Percentiles rank a stretch among this genome's conserved stretches.
Evolutionary conservation across 805 yeast genomes (phyloP).

Genomic region (Priceomyces haplophilus): DNA sequence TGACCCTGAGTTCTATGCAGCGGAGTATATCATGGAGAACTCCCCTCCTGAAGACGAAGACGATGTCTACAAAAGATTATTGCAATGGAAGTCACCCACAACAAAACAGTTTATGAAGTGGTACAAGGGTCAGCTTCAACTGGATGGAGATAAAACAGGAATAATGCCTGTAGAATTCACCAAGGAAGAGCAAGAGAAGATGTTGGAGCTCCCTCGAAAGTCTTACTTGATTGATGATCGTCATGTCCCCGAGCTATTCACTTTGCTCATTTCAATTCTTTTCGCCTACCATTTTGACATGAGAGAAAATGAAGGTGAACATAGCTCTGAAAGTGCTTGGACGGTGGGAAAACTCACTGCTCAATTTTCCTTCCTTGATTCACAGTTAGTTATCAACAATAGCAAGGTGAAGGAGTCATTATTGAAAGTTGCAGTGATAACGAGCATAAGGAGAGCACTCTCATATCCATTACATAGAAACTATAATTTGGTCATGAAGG

Average conservation of each 20-base stretch:
- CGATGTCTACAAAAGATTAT: constrained; percentile 39
- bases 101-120: constrained; percentile 44
- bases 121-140: constrained; percentile 38
- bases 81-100: constrained; percentile 54
- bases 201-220: constrained; percentile 67
- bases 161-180: constrained; percentile 52
- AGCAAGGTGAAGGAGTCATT: constrained; percentile 21
- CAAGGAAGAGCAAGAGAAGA: constrained; percentile 58
- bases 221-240: constrained; percentile 54
- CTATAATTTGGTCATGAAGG: constrained; percentile 54
- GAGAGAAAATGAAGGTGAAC: constrained; percentile 67
- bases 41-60: constrained; percentile 57
- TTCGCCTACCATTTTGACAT: constrained; percentile 75
- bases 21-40: constrained; percentile 68
- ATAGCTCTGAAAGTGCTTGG: constrained; percentile 90
- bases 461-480: constrained; percentile 78
- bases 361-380: constrained; percentile 70
- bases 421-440: constrained; percentile 53
- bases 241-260: constrained; percentile 49
- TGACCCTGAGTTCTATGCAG: constrained; percentile 85
- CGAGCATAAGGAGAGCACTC: constrained; percentile 70
- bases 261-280: constrained; percentile 61
- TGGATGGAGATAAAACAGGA: constrained; percentile 20
- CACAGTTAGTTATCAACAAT: constrained; percentile 40
- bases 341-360: constrained; percentile 84